Conservation (phyloP, 2,329 filamentous ascomycete species). For the Dactylellina parvicollis region DNA sequence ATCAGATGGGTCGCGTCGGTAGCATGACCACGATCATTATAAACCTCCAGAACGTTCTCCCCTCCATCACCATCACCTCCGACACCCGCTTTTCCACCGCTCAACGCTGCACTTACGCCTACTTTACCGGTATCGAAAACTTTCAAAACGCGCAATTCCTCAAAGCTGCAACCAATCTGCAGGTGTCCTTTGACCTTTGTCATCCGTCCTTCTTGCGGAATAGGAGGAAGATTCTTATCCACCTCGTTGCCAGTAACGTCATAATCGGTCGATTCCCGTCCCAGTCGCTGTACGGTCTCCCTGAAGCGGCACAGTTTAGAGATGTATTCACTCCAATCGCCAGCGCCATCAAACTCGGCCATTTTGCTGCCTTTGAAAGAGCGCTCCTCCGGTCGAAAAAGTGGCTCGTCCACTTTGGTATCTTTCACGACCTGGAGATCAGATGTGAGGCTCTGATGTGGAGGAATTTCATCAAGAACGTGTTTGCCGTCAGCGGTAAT, state of each 20-base stretch:
- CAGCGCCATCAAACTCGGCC: slow-evolving; percentile 33
- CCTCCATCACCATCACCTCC: slow-evolving; percentile 41
- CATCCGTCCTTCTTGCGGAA: slow-evolving; percentile 49
- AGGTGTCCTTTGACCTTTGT: slow-evolving; percentile 36
- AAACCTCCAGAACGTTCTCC: slow-evolving; percentile 49
- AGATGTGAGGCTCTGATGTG: slow-evolving; percentile 43
- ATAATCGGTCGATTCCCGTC: slow-evolving; percentile 49
- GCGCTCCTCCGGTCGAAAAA: slow-evolving; percentile 35
- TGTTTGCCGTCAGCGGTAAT: slow-evolving; percentile 39
- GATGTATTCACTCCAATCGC: slow-evolving; percentile 43
- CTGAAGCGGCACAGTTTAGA: slow-evolving; percentile 40
- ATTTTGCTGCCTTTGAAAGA: slow-evolving; percentile 34
- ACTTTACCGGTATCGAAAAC: slow-evolving; percentile 48
- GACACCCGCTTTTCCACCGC: slow-evolving; percentile 50
- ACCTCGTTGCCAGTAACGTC: slow-evolving; percentile 36
- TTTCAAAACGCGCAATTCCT: slow-evolving; percentile 50
- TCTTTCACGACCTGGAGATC: slow-evolving; percentile 47
- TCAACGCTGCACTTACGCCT: slow-evolving; percentile 51
- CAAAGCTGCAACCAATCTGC: slow-evolving; percentile 37
- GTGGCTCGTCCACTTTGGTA: slow-evolving; percentile 42
- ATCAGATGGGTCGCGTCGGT: slow-evolving; percentile 47
- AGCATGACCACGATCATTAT: slow-evolving; percentile 52
- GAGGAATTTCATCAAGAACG: slow-evolving; percentile 43
- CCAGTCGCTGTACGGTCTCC: slow-evolving; percentile 25
- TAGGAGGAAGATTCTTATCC: slow-evolving; percentile 46